phyloP scores from a whole-genome alignment of 257 asterid species.

The Capsicum pubescens region DNA sequence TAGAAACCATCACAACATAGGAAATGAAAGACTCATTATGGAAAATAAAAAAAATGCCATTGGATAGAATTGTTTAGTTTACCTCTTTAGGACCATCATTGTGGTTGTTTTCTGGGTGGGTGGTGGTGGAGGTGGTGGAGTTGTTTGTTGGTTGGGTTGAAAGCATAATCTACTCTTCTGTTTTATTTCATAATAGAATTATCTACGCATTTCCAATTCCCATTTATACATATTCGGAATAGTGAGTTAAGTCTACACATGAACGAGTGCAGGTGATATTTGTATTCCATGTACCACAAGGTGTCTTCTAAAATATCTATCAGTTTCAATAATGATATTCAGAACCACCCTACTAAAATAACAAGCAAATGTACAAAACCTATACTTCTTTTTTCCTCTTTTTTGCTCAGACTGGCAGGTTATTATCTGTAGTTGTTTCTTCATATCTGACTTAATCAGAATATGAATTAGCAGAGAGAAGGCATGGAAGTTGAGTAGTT shows the following conservation, averaged over 20 bases:
- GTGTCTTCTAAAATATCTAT: no score
- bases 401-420: no score
- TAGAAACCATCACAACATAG: background rate
- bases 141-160: conserved; percentile 10
- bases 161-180: background rate
- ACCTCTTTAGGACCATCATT: background rate
- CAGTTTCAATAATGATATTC: no score
- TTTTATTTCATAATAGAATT: background rate
- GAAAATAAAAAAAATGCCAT: background rate
- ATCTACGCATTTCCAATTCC: conserved; percentile 3
- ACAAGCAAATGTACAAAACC: no score
- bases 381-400: no score
- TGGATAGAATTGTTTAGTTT: conserved; percentile 11
- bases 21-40: background rate
- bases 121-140: background rate
- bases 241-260: conserved; percentile 7
- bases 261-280: background rate
- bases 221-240: background rate
- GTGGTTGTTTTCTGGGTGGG: background rate
- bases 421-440: no score
- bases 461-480: no score
- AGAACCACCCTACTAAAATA: no score
- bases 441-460: no score
- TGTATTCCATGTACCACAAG: background rate
- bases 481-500: no score